Evolutionary conservation across 371 early-diverging fungal genomes (phyloP).

Genomic region (Gilbertella persicaria): DNA sequence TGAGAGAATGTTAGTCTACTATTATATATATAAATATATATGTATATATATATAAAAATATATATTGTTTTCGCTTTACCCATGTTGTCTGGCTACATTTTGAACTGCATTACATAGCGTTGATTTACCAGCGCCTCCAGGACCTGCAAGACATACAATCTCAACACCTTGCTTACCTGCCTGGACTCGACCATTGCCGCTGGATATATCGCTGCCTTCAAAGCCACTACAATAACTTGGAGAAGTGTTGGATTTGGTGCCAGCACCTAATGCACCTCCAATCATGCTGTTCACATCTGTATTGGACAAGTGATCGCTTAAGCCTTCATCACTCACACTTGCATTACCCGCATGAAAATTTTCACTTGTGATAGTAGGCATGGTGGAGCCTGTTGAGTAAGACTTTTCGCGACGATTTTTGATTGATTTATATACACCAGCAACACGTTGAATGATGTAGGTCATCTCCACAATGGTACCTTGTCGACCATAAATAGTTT

Average conservation of each 20-base stretch:
- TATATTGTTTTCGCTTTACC: constrained; percentile 18
- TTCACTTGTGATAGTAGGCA: constrained; percentile 19
- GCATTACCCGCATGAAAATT: constrained; percentile 16
- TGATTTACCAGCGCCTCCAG: constrained; percentile 51
- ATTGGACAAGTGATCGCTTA: constrained; percentile 12
- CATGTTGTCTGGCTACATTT: constrained; percentile 40
- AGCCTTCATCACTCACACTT: constrained; percentile 20
- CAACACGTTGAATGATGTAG: constrained; percentile 37
- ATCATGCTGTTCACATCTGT: constrained; percentile 1
- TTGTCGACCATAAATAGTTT: constrained; percentile 44
- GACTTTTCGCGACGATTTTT: constrained; percentile 15
- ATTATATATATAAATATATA: background rate
- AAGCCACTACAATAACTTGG: constrained; percentile 37
- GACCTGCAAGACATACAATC: constrained; percentile 38
- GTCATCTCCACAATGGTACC: constrained; percentile 36
- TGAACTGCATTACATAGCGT: constrained; percentile 42
- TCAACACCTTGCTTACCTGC: constrained; percentile 25
- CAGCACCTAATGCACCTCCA: constrained; percentile 1
- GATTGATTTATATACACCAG: constrained; percentile 29
- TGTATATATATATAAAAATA: background rate
- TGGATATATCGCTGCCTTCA: constrained; percentile 37
- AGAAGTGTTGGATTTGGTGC: constrained; percentile 29
- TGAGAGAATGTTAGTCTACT: background rate
- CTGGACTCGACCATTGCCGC: constrained; percentile 9
- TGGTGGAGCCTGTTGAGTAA: constrained; percentile 15